Conservation (phyloP, 2,329 filamentous ascomycete genomes). For the Pseudogymnoascus sp. region DNA sequence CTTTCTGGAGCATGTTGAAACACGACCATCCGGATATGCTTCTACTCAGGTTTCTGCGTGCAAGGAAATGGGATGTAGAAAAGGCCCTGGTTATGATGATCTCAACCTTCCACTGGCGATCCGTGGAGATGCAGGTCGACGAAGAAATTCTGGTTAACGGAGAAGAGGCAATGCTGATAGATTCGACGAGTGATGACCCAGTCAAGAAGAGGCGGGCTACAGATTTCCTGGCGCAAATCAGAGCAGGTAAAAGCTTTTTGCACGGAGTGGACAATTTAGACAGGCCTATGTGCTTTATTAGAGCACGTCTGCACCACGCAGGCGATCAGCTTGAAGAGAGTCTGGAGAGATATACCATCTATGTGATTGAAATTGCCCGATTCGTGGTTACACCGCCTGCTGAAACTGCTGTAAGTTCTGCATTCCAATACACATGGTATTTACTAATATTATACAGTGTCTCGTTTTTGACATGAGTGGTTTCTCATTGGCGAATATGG, state of each 20-base stretch:
- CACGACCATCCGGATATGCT: slow-evolving; percentile 88
- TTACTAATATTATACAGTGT: slow-evolving; percentile 47
- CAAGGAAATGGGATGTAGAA: slow-evolving; percentile 93
- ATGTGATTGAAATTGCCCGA: slow-evolving; percentile 87
- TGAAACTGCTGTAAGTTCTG: slow-evolving; percentile 77
- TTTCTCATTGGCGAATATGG: slow-evolving; percentile 93
- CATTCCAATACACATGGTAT: not conserved
- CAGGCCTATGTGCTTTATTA: slow-evolving; percentile 78
- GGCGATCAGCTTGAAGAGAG: slow-evolving; percentile 77
- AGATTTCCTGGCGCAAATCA: slow-evolving; percentile 76
- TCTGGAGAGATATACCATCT: slow-evolving; percentile 85
- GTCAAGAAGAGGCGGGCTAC: slow-evolving; percentile 59
- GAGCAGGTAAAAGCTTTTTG: slow-evolving; percentile 87
- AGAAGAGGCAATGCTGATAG: slow-evolving; percentile 58
- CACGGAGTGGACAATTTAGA: slow-evolving; percentile 81
- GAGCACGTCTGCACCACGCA: slow-evolving; percentile 72
- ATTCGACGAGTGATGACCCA: slow-evolving; percentile 49
- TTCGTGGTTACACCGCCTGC: slow-evolving; percentile 72
- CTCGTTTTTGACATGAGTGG: slow-evolving; percentile 94
- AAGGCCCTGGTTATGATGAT: slow-evolving; percentile 91
- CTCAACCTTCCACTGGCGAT: slow-evolving; percentile 87
- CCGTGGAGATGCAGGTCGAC: slow-evolving; percentile 78
- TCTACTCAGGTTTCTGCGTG: slow-evolving; percentile 73
- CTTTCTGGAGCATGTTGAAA: slow-evolving; percentile 93
- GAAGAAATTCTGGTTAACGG: slow-evolving; percentile 76